Evolutionary conservation across 169 alveolate species (phyloP), one percentile per base, ranked within the genome.

Genomic region (Plasmodium vinckei): DNA sequence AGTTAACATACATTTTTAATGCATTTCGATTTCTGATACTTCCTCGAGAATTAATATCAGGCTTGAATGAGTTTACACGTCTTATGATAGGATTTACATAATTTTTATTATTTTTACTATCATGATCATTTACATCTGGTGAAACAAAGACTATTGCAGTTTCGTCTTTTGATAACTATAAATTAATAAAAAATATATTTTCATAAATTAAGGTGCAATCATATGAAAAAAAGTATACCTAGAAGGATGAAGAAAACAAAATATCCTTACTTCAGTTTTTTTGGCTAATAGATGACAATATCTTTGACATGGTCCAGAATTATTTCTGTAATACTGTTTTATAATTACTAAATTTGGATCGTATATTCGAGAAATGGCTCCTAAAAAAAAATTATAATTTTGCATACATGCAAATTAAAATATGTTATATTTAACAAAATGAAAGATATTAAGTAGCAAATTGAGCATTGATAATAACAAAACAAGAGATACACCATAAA

Each of bases 261-360:
- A 21, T 21, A 21, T 63, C 21, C 23, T n/a, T 75, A 75, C 88
- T 27, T 75, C 46, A 15, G 19, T 63, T 60, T 75, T 75, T 12
- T 75, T 73, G 13, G 70, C 89, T 51, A 79, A 51, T 65, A 51
- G 27, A 61, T 79, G 67, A 79, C 51, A 79, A 51, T 79, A 79
- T 65, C n/a, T n/a, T n/a, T n/a, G n/a, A n/a, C 67, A 67, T 25
- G 5, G 79, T 79, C 49, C 47, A 79, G 19, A 61, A 51, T 69
- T 79, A 21, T 21, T 21, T 21, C 1, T 21, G 25, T 21, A 21
- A 21, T 21, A 1, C 25, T 21, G 89, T 79, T 67, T 68, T 47
- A 79, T 17, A 39, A 79, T 59, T 27, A 79, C 67, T 79, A 67
- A 46, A 47, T 79, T 59, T 25, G 51, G 51, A 67, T 79, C 68